phyloP scores from a whole-genome alignment of 78 protist species.

The Protostelium mycophagum region DNA sequence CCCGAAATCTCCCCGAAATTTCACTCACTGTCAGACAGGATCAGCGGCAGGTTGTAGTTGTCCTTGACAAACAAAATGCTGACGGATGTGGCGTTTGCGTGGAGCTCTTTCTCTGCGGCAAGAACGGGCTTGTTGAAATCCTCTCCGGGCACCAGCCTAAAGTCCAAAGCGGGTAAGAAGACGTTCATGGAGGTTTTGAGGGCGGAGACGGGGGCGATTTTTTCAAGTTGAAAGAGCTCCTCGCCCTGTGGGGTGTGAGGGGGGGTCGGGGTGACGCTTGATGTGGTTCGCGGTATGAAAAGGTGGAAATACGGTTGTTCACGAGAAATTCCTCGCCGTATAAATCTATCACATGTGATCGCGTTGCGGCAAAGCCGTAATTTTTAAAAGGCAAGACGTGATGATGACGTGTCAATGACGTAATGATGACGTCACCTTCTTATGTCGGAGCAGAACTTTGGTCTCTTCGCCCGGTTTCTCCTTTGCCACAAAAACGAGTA shows the following conservation, averaged over 20 bases:
- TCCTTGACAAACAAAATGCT: not conserved
- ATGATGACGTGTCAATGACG: too few species aligned
- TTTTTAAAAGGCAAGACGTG: not conserved
- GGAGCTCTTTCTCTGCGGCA: not conserved
- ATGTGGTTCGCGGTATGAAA: too few species aligned
- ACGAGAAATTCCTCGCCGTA: too few species aligned
- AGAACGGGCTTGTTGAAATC: not conserved
- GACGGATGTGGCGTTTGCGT: not conserved
- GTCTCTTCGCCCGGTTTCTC: not conserved
- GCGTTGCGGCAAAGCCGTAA: too few species aligned
- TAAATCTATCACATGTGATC: too few species aligned
- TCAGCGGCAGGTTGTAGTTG: not conserved
- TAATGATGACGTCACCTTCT: too few species aligned
- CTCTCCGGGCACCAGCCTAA: not conserved
- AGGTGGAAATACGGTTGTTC: too few species aligned
- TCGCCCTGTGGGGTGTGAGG: not conserved
- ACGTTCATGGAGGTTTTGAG: not conserved
- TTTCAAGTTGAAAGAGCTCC: not conserved
- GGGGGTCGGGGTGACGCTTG: too few species aligned
- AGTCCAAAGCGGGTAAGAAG: not conserved
- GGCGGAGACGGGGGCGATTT: not conserved
- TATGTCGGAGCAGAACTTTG: not conserved
- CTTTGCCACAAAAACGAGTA: not conserved
- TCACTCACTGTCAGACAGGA: not conserved
- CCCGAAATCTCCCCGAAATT: not conserved